A percentile compares a stretch with the other conserved stretches of the same genome.
These are phyloP conservation scores for Atractiella rhizophila DNA, from an alignment of 768 basidiomycete species.

Conservation along the genomic window DNA sequence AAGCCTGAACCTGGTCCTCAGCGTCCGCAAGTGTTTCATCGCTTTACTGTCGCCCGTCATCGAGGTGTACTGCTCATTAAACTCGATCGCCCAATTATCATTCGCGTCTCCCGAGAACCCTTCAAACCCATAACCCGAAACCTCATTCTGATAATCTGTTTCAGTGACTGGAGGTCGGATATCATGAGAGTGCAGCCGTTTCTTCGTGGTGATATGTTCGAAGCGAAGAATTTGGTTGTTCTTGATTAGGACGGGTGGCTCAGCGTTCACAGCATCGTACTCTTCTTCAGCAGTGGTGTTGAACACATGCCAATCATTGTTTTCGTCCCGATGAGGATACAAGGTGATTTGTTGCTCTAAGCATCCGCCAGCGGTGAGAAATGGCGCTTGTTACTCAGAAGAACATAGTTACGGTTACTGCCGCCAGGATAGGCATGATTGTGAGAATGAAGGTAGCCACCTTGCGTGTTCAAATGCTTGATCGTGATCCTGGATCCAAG, in stretches of 20 bases:
- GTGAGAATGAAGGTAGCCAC: conserved; percentile 96
- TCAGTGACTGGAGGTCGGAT: conserved; percentile 81
- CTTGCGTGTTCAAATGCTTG: conserved; percentile 85
- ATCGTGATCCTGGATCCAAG: conserved; percentile 59
- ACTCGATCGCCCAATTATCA: conserved; percentile 57
- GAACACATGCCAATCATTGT: conserved; percentile 71
- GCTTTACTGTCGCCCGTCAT: conserved; percentile 38
- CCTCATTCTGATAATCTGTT: conserved; percentile 97
- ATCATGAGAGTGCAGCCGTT: conserved; percentile 83
- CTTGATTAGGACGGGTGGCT: conserved; percentile 37
- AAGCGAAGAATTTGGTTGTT: conserved; percentile 50
- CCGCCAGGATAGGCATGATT: conserved; percentile 67
- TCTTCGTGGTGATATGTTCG: conserved; percentile 51
- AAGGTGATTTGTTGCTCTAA: conserved; percentile 93
- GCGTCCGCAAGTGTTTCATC: conserved; percentile 42
- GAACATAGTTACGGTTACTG: conserved; percentile 40
- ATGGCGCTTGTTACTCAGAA: background rate
- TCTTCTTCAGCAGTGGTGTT: conserved; percentile 33
- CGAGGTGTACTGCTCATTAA: conserved; percentile 35
- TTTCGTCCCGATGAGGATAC: conserved; percentile 95
- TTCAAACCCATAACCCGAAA: conserved; percentile 71
- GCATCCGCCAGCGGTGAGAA: background rate
- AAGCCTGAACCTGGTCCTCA: conserved; percentile 58
- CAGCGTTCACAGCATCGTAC: conserved; percentile 11
- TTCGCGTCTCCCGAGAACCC: conserved; percentile 71